Evolutionary conservation across 257 asterid species (phyloP).

Genomic region (Echium plantagineum): DNA sequence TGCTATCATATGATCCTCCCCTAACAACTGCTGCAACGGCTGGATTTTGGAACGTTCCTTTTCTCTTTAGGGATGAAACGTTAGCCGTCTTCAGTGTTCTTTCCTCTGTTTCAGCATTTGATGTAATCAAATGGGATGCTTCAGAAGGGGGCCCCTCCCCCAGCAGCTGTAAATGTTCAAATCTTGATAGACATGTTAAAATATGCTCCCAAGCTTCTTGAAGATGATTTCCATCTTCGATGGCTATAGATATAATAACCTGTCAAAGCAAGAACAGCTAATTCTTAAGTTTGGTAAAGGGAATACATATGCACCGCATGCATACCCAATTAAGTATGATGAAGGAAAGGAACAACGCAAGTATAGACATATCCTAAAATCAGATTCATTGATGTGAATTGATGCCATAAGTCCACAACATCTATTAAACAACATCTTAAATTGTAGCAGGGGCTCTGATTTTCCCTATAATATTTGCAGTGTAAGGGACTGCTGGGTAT

Average conservation of each 20-base stretch:
- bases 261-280: conserved; percentile 16
- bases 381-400: neutral
- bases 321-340: neutral
- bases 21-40: conserved; percentile 96
- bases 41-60: conserved; percentile 84
- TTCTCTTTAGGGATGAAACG: conserved; percentile 69
- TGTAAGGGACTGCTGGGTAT: no score
- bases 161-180: conserved; percentile 92
- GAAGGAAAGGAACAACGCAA: neutral
- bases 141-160: conserved; percentile 98
- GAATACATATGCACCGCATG: neutral
- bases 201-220: conserved; percentile 98
- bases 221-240: conserved; percentile 90
- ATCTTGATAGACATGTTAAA: conserved; percentile 89
- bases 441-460: neutral
- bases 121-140: conserved; percentile 65
- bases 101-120: conserved; percentile 57
- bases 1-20: conserved; percentile 97
- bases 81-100: conserved; percentile 28
- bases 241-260: conserved; percentile 93
- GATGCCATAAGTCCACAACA: neutral
- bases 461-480: neutral
- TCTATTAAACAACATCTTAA: neutral
- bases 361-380: neutral
- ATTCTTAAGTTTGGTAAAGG: neutral